These are phyloP conservation scores for Blastocystis sp. DNA, from an alignment of 352 stramenopile species.

Conservation along the genomic window DNA sequence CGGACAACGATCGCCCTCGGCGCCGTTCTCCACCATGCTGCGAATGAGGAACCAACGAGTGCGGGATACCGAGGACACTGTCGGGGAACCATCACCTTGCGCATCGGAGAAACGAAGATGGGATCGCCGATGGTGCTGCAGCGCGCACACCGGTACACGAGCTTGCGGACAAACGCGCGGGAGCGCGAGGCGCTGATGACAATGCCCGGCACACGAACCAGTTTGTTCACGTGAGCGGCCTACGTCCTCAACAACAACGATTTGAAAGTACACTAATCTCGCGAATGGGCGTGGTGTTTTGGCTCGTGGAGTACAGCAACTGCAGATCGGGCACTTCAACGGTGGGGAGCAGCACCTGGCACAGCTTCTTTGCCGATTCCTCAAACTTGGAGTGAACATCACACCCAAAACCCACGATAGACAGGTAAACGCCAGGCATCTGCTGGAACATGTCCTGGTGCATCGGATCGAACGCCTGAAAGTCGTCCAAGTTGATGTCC, in stretches of 20 bases:
- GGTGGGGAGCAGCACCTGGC: not conserved
- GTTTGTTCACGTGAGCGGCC: conserved; percentile 72
- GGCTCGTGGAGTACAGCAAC: conserved; percentile 33
- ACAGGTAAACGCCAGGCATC: conserved; percentile 34
- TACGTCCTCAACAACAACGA: not conserved
- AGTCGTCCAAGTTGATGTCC: conserved; percentile 62
- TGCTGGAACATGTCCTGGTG: conserved; percentile 68
- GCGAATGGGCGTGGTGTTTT: conserved; percentile 19
- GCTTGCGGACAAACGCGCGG: conserved; percentile 84
- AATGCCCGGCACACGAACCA: conserved; percentile 83
- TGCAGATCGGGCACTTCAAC: conserved; percentile 20
- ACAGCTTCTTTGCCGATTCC: conserved; percentile 11
- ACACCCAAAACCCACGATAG: not conserved
- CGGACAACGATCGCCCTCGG: conserved; percentile 74
- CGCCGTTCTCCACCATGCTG: conserved; percentile 7
- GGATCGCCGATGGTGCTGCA: conserved; percentile 70
- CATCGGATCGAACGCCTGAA: conserved; percentile 30
- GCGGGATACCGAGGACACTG: conserved; percentile 23
- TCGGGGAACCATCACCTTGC: conserved; percentile 68
- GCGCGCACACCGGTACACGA: conserved; percentile 83
- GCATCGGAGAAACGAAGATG: conserved; percentile 56
- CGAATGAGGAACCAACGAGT: not conserved
- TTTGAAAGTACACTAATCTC: conserved; percentile 33
- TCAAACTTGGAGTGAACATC: conserved; percentile 31
- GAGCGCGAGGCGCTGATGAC: conserved; percentile 89